Conservation (phyloP, 768 basidiomycete species). For the Grammothele lineata region DNA sequence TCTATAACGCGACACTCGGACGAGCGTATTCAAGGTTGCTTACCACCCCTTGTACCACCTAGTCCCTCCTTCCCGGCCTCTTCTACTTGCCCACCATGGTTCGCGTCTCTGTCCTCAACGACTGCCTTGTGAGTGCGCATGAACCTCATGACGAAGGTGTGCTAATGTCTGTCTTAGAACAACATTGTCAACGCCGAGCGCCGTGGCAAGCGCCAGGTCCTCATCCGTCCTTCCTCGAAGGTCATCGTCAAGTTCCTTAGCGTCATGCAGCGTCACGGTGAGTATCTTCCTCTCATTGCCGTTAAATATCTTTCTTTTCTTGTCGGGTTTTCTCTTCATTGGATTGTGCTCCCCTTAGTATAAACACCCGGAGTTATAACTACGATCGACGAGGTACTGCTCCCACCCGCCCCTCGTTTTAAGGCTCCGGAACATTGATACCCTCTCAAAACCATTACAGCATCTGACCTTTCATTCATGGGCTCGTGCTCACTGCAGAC, state of each 20-base stretch:
- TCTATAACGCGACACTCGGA: slow-evolving; percentile 81
- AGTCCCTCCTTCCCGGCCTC: slow-evolving; percentile 20
- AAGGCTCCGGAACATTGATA: slow-evolving; percentile 73
- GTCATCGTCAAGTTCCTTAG: slow-evolving; percentile 96
- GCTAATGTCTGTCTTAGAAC: slow-evolving; percentile 49
- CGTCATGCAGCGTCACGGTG: slow-evolving; percentile 99
- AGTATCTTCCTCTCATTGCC: slow-evolving; percentile 22
- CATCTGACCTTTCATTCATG: slow-evolving; percentile 35
- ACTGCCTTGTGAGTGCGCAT: slow-evolving; percentile 43
- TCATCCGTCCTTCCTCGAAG: slow-evolving; percentile 95
- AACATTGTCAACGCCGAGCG: slow-evolving; percentile 99
- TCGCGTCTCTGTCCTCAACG: slow-evolving; percentile 82
- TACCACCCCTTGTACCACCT: slow-evolving; percentile 25
- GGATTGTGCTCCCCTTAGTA: neutral
- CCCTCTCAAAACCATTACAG: slow-evolving; percentile 56
- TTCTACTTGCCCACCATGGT: slow-evolving; percentile 56
- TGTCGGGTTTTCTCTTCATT: neutral
- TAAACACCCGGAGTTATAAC: slow-evolving; percentile 82
- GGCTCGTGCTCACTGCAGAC: slow-evolving; percentile 53
- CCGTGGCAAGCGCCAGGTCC: slow-evolving; percentile 98
- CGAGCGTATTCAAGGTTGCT: slow-evolving; percentile 44
- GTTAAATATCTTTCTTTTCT: neutral
- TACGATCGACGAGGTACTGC: slow-evolving; percentile 64
- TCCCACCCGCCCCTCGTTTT: slow-evolving; percentile 75
- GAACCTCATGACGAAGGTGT: slow-evolving; percentile 1